Evolutionary conservation across 2,329 filamentous ascomycete genomes (phyloP).

Genomic region (Phyllosticta ampelicida): DNA sequence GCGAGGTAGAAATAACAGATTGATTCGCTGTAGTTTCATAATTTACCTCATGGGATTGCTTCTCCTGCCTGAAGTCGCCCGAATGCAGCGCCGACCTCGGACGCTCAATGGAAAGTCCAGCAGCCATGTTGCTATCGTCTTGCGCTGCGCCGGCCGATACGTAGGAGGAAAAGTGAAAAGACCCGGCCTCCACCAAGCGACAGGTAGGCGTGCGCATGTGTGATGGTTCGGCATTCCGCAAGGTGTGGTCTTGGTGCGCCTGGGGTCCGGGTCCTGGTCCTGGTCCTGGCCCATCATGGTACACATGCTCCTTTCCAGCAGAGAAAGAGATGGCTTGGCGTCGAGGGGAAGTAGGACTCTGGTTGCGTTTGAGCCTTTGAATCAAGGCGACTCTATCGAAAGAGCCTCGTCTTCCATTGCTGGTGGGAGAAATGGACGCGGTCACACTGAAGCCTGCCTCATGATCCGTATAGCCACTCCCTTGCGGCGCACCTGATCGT

Average conservation of each 20-base stretch:
- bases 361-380: slow-evolving; percentile 62
- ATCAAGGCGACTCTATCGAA: slow-evolving; percentile 68
- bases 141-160: not conserved
- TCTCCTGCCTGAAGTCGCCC: slow-evolving; percentile 48
- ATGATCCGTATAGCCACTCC: not conserved
- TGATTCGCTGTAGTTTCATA: slow-evolving; percentile 13
- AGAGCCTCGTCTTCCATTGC: not conserved
- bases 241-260: not conserved
- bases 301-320: not conserved
- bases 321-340: slow-evolving; percentile 42
- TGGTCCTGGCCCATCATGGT: not conserved
- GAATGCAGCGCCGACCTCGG: slow-evolving; percentile 64
- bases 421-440: not conserved
- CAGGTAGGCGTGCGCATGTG: not conserved
- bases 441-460: not conserved
- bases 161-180: not conserved
- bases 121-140: slow-evolving; percentile 17
- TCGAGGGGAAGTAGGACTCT: slow-evolving; percentile 64
- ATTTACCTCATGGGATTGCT: slow-evolving; percentile 18
- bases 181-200: not conserved
- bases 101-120: slow-evolving; percentile 55
- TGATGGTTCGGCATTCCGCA: not conserved
- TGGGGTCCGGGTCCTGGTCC: not conserved
- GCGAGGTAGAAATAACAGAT: slow-evolving; percentile 36
- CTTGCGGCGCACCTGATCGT: not conserved